A percentile compares a stretch with the other conserved stretches of the same genome.
Evolutionary conservation across 306 rosid species (phyloP).

Genomic region (Citrullus amarus): DNA sequence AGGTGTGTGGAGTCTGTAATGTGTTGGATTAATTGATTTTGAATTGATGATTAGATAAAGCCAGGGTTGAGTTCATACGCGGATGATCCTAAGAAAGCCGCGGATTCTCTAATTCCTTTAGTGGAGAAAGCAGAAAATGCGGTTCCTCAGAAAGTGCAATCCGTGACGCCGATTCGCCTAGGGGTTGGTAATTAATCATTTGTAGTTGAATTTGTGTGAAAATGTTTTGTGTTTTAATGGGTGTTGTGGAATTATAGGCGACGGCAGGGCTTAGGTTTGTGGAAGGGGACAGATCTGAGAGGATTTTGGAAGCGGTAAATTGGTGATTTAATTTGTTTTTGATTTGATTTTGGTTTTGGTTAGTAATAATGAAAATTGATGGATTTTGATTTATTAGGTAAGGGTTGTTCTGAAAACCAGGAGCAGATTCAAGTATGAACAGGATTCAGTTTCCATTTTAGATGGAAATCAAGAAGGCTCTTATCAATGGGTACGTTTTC

Average conservation of each 20-base stretch:
- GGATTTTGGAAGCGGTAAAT: constrained; percentile 78
- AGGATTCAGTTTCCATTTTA: constrained; percentile 58
- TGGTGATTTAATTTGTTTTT: neutral
- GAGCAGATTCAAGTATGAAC: constrained; percentile 41
- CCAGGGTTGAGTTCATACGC: constrained; percentile 80
- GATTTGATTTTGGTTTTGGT: neutral
- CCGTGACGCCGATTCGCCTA: constrained; percentile 76
- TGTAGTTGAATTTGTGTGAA: neutral
- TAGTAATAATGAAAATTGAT: neutral
- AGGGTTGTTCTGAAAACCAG: constrained; percentile 53
- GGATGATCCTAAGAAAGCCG: constrained; percentile 54
- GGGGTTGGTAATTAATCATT: constrained; percentile 43
- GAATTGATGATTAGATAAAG: constrained; percentile 12
- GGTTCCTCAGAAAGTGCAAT: constrained; percentile 56
- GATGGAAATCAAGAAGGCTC: constrained; percentile 97
- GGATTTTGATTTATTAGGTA: constrained; percentile 28
- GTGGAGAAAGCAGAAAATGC: constrained; percentile 53
- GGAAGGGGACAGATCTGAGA: constrained; percentile 67
- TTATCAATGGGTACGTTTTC: constrained; percentile 62
- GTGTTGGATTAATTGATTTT: neutral
- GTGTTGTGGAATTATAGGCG: constrained; percentile 34
- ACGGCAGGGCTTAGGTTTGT: constrained; percentile 86
- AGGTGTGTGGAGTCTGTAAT: neutral
- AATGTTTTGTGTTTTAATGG: neutral
- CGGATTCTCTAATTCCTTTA: constrained; percentile 47